A percentile compares a stretch with the other conserved stretches of the same genome.
Conservation (phyloP, 2,329 filamentous ascomycete genomes). For the Penicillium sp. region DNA sequence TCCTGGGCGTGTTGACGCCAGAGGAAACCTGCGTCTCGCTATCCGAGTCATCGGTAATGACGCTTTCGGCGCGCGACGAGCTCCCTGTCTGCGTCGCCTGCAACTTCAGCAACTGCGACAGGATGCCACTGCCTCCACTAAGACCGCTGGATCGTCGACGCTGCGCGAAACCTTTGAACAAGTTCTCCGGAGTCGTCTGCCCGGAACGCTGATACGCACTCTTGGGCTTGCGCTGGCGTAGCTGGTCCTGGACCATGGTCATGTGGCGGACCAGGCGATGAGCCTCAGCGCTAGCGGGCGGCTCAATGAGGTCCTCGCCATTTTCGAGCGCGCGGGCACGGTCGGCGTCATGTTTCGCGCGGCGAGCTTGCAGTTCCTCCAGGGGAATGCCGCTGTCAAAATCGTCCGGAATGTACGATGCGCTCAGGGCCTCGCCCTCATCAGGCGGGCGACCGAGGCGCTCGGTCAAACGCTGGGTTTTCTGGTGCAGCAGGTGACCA, state of each 20-base stretch:
- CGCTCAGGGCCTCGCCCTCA: constrained; percentile 33
- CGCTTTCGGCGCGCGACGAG: constrained; percentile 29
- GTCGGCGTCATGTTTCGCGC: constrained; percentile 20
- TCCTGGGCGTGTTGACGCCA: constrained; percentile 31
- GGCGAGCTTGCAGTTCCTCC: constrained; percentile 23
- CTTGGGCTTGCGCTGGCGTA: constrained; percentile 30
- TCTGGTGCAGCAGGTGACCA: constrained; percentile 31
- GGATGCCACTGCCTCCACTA: constrained; percentile 55
- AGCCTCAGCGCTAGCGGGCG: constrained; percentile 35
- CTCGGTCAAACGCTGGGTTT: constrained; percentile 30
- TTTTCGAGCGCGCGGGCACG: constrained; percentile 16
- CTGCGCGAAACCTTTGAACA: constrained; percentile 24
- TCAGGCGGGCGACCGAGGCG: constrained; percentile 33
- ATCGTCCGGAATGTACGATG: constrained; percentile 33
- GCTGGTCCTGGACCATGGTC: constrained; percentile 28
- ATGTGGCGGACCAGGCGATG: constrained; percentile 42
- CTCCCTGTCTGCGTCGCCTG: constrained; percentile 55
- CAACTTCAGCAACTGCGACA: constrained; percentile 71
- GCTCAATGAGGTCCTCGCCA: constrained; percentile 20
- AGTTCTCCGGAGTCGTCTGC: constrained; percentile 32
- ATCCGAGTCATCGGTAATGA: constrained; percentile 35
- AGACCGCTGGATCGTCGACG: constrained; percentile 29
- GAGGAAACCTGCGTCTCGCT: constrained; percentile 30
- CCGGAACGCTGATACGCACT: constrained; percentile 37
- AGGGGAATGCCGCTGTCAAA: constrained; percentile 26